phyloP scores from a whole-genome alignment of 768 basidiomycete genomes.

The Mycena chlorophos region DNA sequence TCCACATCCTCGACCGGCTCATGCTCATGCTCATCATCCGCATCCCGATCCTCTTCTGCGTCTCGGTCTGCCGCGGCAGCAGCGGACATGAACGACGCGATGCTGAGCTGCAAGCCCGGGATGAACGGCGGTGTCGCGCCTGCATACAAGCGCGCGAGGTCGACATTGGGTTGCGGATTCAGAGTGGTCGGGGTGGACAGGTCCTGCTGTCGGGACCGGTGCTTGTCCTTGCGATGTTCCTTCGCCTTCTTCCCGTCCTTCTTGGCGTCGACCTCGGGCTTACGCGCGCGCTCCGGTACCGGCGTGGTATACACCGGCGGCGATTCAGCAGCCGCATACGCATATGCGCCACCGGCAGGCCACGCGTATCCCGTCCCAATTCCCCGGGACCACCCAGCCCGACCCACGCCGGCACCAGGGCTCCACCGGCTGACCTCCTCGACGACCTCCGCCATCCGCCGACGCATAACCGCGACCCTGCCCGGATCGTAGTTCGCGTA shows the following conservation, averaged over 20 bases:
- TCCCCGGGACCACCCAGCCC: constrained; percentile 12
- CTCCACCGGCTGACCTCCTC: constrained; percentile 23
- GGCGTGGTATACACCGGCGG: too few relatives aligned
- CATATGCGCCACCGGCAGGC: neutral
- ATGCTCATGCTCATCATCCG: too few relatives aligned
- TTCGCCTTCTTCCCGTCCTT: too few relatives aligned
- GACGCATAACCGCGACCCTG: constrained; percentile 46
- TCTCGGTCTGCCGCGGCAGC: too few relatives aligned
- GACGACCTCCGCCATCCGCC: constrained; percentile 58
- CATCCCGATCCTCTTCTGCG: too few relatives aligned
- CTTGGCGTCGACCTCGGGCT: too few relatives aligned
- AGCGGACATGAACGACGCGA: neutral
- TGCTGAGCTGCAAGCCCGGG: neutral
- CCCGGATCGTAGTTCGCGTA: constrained; percentile 49
- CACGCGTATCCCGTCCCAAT: neutral
- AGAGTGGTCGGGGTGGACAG: neutral
- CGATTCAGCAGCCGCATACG: neutral
- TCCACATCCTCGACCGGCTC: too few relatives aligned
- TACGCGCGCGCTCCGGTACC: too few relatives aligned
- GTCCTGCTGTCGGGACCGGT: neutral
- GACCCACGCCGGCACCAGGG: constrained; percentile 14
- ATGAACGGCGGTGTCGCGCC: neutral
- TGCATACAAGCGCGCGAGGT: neutral
- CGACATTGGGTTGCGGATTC: neutral
- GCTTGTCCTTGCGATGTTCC: neutral